phyloP scores from a whole-genome alignment of 108 stramenopile species.

The Stephanodiscus minutulus region DNA sequence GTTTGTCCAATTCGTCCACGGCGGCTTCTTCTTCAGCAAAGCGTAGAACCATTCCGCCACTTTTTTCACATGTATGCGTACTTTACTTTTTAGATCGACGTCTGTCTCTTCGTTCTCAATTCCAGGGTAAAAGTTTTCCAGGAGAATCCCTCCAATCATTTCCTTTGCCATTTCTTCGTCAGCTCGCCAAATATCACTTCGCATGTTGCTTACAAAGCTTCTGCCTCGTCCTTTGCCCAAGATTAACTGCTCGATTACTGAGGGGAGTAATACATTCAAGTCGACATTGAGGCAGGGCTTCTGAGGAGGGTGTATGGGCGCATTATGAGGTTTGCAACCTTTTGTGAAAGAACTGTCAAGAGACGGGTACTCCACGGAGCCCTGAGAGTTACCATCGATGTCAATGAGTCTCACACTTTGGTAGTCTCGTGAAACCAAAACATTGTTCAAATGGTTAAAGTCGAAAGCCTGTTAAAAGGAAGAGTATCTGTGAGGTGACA shows the following conservation, averaged over 20 bases:
- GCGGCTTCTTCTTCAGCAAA: conserved; percentile 66
- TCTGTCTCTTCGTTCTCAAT: conserved; percentile 38
- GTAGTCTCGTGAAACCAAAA: conserved; percentile 74
- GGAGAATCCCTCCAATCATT: conserved; percentile 47
- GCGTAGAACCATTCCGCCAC: conserved; percentile 75
- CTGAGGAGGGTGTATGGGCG: conserved; percentile 23
- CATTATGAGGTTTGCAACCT: conserved; percentile 1
- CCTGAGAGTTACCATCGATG: conserved; percentile 61
- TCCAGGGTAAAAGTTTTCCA: conserved; percentile 64
- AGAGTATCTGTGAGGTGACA: not conserved
- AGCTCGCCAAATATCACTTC: conserved; percentile 66
- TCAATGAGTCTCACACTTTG: conserved; percentile 62
- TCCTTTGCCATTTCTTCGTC: conserved; percentile 54
- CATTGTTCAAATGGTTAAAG: conserved; percentile 78
- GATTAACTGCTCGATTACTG: conserved; percentile 63
- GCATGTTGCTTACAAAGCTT: conserved; percentile 62
- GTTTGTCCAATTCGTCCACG: conserved; percentile 75
- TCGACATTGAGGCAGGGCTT: conserved; percentile 73
- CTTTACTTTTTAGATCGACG: conserved; percentile 24
- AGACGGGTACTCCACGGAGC: conserved; percentile 47
- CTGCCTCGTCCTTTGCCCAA: conserved; percentile 71
- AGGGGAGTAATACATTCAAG: conserved; percentile 64
- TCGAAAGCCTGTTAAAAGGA: conserved; percentile 61
- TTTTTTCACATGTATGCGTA: conserved; percentile 42
- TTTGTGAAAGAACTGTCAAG: conserved; percentile 24